These are phyloP conservation scores for Diaporthe eres DNA, from an alignment of 2,329 filamentous ascomycete species.

Conservation along the genomic window DNA sequence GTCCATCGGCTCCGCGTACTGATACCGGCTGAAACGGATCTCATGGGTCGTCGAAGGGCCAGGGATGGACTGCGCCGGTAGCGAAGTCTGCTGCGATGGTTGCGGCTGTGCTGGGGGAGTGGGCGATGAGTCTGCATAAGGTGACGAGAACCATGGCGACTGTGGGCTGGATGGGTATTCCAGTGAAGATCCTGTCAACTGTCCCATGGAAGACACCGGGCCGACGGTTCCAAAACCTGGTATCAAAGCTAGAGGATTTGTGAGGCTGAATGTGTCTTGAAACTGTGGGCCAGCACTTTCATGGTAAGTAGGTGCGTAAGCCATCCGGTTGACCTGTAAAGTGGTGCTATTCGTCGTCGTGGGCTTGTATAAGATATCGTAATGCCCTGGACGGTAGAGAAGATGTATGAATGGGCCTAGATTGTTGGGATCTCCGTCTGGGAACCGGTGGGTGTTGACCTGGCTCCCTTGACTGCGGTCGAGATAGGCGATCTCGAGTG, in stretches of 20 bases:
- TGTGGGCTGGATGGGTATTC: slow-evolving; percentile 51
- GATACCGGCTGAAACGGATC: slow-evolving; percentile 69
- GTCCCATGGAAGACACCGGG: slow-evolving; percentile 42
- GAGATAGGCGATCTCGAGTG: slow-evolving; percentile 90
- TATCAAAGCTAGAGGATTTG: slow-evolving; percentile 60
- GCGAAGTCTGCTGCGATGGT: slow-evolving; percentile 46
- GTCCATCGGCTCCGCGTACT: slow-evolving; percentile 54
- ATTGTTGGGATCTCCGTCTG: slow-evolving; percentile 61
- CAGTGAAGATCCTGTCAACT: slow-evolving; percentile 45
- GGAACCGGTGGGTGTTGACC: slow-evolving; percentile 80
- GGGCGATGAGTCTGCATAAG: slow-evolving; percentile 51
- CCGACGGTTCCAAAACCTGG: slow-evolving; percentile 57
- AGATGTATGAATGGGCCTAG: slow-evolving; percentile 69
- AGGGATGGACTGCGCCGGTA: slow-evolving; percentile 51
- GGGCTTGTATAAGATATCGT: slow-evolving; percentile 85
- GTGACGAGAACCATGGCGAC: slow-evolving; percentile 55
- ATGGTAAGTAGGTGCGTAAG: slow-evolving; percentile 45
- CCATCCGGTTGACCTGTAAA: slow-evolving; percentile 70
- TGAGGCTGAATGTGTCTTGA: slow-evolving; percentile 55
- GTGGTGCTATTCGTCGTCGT: slow-evolving; percentile 42
- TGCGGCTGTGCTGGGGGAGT: slow-evolving; percentile 41
- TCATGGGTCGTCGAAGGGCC: slow-evolving; percentile 51
- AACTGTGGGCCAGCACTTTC: slow-evolving; percentile 17
- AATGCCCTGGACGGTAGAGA: slow-evolving; percentile 84
- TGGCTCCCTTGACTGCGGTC: slow-evolving; percentile 85